Evolutionary conservation across 441 rosid species (phyloP).

Genomic region (Eruca vesicaria): DNA sequence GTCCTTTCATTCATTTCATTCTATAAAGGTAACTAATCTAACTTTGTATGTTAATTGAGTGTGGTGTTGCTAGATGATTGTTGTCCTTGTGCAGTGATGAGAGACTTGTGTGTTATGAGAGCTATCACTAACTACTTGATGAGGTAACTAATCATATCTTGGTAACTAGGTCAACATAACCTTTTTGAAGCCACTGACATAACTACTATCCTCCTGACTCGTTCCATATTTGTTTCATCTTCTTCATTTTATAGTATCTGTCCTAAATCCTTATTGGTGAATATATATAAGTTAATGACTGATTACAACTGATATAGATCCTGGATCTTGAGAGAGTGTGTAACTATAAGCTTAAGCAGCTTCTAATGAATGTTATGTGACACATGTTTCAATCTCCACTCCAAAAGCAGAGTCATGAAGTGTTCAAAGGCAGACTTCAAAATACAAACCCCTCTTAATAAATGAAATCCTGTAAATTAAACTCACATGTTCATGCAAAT

Average conservation of each 20-base stretch:
- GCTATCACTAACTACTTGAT: conserved; percentile 4
- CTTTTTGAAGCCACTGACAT: neutral
- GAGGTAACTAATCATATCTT: conserved; percentile 16
- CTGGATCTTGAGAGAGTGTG: neutral
- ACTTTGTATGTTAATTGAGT: conserved; percentile 8
- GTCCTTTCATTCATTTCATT: neutral
- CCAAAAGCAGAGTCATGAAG: neutral
- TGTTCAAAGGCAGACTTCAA: neutral
- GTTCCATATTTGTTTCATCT: too few species aligned
- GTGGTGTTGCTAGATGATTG: neutral
- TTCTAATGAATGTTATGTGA: neutral
- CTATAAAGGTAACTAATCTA: conserved; percentile 23
- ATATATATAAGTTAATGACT: neutral
- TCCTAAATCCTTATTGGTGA: too few species aligned
- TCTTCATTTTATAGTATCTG: too few species aligned
- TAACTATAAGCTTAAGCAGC: neutral
- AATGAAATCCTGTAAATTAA: neutral
- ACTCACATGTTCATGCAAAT: conserved; percentile 35
- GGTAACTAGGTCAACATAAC: neutral
- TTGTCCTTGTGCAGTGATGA: conserved; percentile 21
- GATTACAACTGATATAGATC: neutral
- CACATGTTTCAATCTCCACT: neutral
- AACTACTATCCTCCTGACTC: too few species aligned
- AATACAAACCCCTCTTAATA: neutral
- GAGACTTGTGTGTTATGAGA: neutral